Base-by-base conservation (phyloP, 805 yeast genomes). In the Cyberlindnera maclurae region DNA sequence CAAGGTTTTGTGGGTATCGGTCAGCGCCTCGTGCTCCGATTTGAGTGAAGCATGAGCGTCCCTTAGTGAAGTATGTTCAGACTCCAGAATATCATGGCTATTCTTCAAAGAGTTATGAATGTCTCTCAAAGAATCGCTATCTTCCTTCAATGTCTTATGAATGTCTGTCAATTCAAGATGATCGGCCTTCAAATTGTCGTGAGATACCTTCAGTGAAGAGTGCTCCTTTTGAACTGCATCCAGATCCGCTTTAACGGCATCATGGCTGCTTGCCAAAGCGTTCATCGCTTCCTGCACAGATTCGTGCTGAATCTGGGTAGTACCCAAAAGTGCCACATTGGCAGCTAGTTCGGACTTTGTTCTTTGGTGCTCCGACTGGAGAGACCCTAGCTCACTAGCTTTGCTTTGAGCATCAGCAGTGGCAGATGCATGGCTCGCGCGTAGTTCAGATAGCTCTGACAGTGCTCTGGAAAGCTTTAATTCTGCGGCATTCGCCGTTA, bases 231-330 rank as follows among this genome's bases (percentile, higher is more conserved):
- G 29, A 27, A 10, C 29, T 6, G n/a, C 32, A 13, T 29, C 32
- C 13, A 29, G 8, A 20, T 27, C 29, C 15, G 29, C 5, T 27
- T 27, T 10, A n/a, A 27, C 13, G 11, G 6, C 10, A 5, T 10
- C 29, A 10, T 27, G 29, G 15, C 7, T 10, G 10, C 29, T 27
- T 27, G 11, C 29, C 29, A 27, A 13, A 9, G 31, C 20, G 4
- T 15, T 3, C 6, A 22, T 15, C 8, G 31, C 34, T 11, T 33
- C 13, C 20, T 38, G 26, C 12, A 24, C 12, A 2, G 35, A 29
- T 6, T 31, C 18, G 18, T 47, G 29, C 15, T 47, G 52, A 4
- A 24, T 11, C 26, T 31, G 16, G 16, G 16, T 29, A 10, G 31
- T n/a, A 5, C 12, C 31, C 10, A 29, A 29, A 13, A 13, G 17